Evolutionary conservation across 805 yeast species (phyloP).

Genomic region (Zygosaccharomyces bisporus): DNA sequence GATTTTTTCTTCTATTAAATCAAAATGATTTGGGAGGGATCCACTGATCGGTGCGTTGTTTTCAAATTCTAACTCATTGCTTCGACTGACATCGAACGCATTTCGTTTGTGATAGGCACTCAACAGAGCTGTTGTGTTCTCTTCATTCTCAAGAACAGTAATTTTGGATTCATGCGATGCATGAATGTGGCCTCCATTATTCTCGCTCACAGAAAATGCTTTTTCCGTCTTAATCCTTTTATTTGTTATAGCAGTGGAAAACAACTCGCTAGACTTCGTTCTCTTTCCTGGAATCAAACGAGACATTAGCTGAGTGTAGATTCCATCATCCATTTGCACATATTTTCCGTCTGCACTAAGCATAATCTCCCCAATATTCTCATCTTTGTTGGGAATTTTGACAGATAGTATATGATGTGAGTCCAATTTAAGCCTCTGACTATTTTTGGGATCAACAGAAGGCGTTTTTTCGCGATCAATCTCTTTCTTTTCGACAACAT

Average conservation of each 20-base stretch:
- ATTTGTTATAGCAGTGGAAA: background rate
- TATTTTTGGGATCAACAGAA: background rate
- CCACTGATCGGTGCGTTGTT: background rate
- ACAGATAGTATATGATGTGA: slow-evolving; percentile 6
- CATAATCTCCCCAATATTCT: slow-evolving; percentile 9
- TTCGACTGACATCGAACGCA: too few species aligned
- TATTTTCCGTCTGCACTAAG: slow-evolving; percentile 18
- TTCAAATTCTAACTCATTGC: too few species aligned
- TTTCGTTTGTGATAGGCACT: slow-evolving; percentile 4
- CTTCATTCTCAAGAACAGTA: background rate
- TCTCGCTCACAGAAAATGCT: background rate
- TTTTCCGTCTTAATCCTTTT: background rate
- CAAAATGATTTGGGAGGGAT: too few species aligned
- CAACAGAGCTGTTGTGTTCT: slow-evolving; percentile 3
- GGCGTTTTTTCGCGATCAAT: background rate
- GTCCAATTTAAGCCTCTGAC: background rate
- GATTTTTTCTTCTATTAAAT: background rate
- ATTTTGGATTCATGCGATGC: background rate
- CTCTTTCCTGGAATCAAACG: background rate
- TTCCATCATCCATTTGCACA: slow-evolving; percentile 12
- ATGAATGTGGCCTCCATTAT: background rate
- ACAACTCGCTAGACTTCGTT: background rate
- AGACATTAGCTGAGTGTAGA: slow-evolving; percentile 1
- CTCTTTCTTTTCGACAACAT: slow-evolving; percentile 6
- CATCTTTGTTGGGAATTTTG: slow-evolving; percentile 4